Evolutionary conservation across 2,329 filamentous ascomycete species (phyloP).

Genomic region (Cercospora brassicicola): DNA sequence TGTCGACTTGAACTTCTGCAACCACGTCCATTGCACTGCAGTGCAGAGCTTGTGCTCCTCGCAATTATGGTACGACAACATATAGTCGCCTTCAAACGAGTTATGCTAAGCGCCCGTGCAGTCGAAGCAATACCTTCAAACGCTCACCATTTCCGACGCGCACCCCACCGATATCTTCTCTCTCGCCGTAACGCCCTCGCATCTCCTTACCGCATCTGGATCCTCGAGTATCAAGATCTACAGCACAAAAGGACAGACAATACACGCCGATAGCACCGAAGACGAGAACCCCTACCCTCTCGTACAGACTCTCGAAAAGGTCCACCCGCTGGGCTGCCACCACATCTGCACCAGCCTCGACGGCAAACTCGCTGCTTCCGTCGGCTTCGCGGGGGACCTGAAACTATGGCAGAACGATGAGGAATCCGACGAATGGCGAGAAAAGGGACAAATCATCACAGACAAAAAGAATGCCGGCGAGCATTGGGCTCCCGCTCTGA

Average conservation of each 20-base stretch:
- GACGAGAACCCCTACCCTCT: slow-evolving; percentile 63
- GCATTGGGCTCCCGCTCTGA: slow-evolving; percentile 85
- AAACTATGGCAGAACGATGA: slow-evolving; percentile 71
- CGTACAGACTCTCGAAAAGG: slow-evolving; percentile 73
- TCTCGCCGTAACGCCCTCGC: slow-evolving; percentile 41
- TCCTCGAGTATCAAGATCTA: slow-evolving; percentile 79
- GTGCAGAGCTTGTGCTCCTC: not conserved
- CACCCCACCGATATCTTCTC: slow-evolving; percentile 41
- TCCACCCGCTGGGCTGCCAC: slow-evolving; percentile 87
- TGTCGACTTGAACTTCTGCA: not conserved
- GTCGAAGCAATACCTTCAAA: slow-evolving; percentile 98
- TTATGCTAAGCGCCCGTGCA: slow-evolving; percentile 41
- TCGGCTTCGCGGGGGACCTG: slow-evolving; percentile 85
- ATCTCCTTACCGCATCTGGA: slow-evolving; percentile 79
- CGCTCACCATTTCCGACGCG: slow-evolving; percentile 78
- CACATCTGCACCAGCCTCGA: slow-evolving; percentile 73
- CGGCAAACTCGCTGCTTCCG: slow-evolving; percentile 73
- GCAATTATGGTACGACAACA: slow-evolving; percentile 3
- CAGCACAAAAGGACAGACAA: slow-evolving; percentile 57
- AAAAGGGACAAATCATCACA: slow-evolving; percentile 41
- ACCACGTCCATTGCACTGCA: slow-evolving; percentile 3
- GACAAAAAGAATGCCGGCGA: slow-evolving; percentile 62
- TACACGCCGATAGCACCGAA: slow-evolving; percentile 50
- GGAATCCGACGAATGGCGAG: slow-evolving; percentile 52
- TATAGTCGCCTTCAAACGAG: not conserved